A percentile compares a stretch with the other conserved stretches of the same genome.
Conservation (phyloP, 352 stramenopile genomes). For the Aphanomyces euteiches region DNA sequence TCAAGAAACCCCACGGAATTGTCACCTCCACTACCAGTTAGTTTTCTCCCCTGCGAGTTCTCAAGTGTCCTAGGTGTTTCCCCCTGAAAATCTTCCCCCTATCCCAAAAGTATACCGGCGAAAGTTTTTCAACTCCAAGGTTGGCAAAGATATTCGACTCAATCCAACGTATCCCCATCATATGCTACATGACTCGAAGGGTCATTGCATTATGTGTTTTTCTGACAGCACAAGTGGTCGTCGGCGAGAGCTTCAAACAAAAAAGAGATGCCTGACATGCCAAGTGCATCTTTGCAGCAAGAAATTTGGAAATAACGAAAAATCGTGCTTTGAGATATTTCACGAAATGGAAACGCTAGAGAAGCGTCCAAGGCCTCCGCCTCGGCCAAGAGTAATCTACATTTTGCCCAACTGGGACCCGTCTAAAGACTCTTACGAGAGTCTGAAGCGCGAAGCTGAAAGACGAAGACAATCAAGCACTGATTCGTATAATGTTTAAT, state of each 20-base stretch:
- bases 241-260: conserved; percentile 18
- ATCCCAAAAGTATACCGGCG: conserved; percentile 17
- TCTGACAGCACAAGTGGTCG: conserved; percentile 24
- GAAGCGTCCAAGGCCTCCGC: conserved; percentile 6
- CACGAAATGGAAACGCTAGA: conserved; percentile 16
- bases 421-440: conserved; percentile 25
- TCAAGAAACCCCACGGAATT: too few species aligned
- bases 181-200: conserved; percentile 2
- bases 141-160: conserved; percentile 18
- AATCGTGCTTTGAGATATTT: conserved; percentile 25
- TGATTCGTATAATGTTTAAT: conserved; percentile 19
- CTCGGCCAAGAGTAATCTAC: conserved; percentile 13
- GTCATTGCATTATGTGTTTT: conserved; percentile 24
- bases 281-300: conserved; percentile 19
- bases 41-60: neutral
- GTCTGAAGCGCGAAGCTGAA: conserved; percentile 11
- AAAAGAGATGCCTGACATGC: conserved; percentile 11
- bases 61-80: neutral
- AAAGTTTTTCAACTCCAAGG: conserved; percentile 25
- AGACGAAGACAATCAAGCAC: neutral
- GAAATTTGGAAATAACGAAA: conserved; percentile 23
- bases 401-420: conserved; percentile 31
- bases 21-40: too few species aligned
- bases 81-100: neutral
- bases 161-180: conserved; percentile 12